Conservation (phyloP, 78 protist species). For the Dictyostelium capitatum region DNA sequence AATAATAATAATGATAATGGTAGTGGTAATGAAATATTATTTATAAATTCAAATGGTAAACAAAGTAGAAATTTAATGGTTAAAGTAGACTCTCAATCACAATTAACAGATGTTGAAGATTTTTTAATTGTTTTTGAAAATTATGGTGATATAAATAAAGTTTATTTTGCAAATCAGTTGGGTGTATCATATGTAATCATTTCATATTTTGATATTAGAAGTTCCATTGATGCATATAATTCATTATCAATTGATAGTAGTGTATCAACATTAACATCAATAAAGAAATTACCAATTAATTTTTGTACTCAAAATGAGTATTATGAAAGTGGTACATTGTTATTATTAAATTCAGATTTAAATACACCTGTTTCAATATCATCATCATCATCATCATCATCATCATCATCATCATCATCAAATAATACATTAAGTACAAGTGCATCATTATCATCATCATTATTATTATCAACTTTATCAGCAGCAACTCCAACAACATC, state of each 20-base stretch:
- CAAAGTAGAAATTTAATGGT: not conserved
- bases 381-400: slow-evolving; percentile 49
- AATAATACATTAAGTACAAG: slow-evolving; percentile 49
- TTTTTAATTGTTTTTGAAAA: no score
- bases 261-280: not conserved
- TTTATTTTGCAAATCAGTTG: no score
- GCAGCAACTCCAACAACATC: slow-evolving; percentile 29
- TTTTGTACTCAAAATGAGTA: not conserved
- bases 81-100: no score
- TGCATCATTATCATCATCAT: slow-evolving; percentile 89
- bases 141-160: no score
- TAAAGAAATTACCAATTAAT: not conserved
- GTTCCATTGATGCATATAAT: not conserved
- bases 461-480: slow-evolving; percentile 44
- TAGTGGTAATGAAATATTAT: no score
- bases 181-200: not conserved
- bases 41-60: not conserved
- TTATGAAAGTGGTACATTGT: slow-evolving; percentile 82
- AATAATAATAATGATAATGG: no score
- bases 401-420: slow-evolving; percentile 86
- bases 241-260: not conserved
- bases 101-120: no score
- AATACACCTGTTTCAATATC: slow-evolving; percentile 50
- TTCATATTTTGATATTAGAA: not conserved
- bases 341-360: slow-evolving; percentile 62